Evolutionary conservation across 2,329 filamentous ascomycete genomes (phyloP).

Genomic region (Alternaria sp.): DNA sequence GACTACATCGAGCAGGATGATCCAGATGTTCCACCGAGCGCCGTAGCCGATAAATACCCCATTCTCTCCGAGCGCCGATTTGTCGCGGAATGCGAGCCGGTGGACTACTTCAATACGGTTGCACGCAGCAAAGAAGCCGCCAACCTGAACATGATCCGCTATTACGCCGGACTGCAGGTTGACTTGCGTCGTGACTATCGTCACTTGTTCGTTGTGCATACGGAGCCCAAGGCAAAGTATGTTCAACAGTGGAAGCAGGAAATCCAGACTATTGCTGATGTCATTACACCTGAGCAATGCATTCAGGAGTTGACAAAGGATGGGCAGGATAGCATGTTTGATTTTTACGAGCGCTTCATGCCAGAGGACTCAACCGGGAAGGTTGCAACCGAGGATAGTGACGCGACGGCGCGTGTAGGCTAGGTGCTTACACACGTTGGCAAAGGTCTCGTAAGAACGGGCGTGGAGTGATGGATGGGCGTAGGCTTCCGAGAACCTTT

Average conservation of each 20-base stretch:
- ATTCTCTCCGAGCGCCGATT: constrained; percentile 41
- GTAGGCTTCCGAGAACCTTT: background rate
- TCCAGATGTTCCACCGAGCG: constrained; percentile 15
- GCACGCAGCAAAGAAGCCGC: constrained; percentile 34
- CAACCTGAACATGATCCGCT: constrained; percentile 36
- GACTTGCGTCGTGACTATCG: constrained; percentile 41
- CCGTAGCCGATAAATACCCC: constrained; percentile 36
- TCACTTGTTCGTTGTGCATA: constrained; percentile 46
- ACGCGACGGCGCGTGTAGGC: background rate
- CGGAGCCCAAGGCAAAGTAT: constrained; percentile 27
- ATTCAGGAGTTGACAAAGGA: constrained; percentile 35
- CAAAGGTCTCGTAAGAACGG: background rate
- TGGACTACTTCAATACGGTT: constrained; percentile 40
- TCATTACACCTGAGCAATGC: constrained; percentile 42
- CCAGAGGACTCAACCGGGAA: constrained; percentile 5
- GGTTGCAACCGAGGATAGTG: background rate
- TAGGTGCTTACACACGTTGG: background rate
- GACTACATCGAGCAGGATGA: constrained; percentile 42
- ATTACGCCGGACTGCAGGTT: constrained; percentile 36
- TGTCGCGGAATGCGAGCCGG: constrained; percentile 27
- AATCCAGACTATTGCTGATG: constrained; percentile 37
- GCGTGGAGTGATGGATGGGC: background rate
- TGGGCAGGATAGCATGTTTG: constrained; percentile 33
- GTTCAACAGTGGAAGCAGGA: constrained; percentile 35
- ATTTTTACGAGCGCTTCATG: constrained; percentile 42